A percentile compares a stretch with the other conserved stretches of the same genome.
These are phyloP conservation scores for Mortierella antarctica DNA, from an alignment of 192 early-diverging fungal genomes.

Conservation along the genomic window DNA sequence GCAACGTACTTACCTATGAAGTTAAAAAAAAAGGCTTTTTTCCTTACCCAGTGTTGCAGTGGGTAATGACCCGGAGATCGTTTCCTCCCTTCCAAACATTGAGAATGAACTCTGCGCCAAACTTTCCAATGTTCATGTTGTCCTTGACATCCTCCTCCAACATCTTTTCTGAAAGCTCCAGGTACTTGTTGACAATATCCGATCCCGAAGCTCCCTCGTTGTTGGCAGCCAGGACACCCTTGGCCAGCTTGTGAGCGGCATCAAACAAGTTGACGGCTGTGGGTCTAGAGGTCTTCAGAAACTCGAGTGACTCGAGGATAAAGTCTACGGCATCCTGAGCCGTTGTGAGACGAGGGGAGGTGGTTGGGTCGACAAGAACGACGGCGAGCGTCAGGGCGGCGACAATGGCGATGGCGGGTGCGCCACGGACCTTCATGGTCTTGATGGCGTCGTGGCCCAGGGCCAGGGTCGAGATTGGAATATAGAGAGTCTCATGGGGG, in stretches of 20 bases:
- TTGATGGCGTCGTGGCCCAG: constrained; percentile 90
- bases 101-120: constrained; percentile 83
- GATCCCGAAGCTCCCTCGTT: constrained; percentile 34
- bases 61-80: constrained; percentile 82
- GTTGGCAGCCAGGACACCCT: constrained; percentile 37
- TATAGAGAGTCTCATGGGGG: constrained; percentile 85
- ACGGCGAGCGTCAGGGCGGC: constrained; percentile 92
- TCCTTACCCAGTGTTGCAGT: constrained; percentile 95
- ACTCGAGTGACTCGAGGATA: constrained; percentile 72
- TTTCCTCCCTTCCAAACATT: constrained; percentile 52
- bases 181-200: constrained; percentile 69
- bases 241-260: constrained; percentile 69
- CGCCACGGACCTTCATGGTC: constrained; percentile 93
- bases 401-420: constrained; percentile 98
- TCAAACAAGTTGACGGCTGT: constrained; percentile 98
- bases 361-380: constrained; percentile 62
- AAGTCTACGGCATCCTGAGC: constrained; percentile 56
- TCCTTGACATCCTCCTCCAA: constrained; percentile 86
- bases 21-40: not conserved
- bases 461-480: constrained; percentile 67
- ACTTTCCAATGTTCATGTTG: constrained; percentile 86
- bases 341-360: constrained; percentile 34
- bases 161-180: constrained; percentile 84
- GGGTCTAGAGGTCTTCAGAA: constrained; percentile 90
- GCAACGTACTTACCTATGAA: not conserved